Evolutionary conservation across 306 rosid genomes (phyloP).

Genomic region (Begonia fuchsioides): DNA sequence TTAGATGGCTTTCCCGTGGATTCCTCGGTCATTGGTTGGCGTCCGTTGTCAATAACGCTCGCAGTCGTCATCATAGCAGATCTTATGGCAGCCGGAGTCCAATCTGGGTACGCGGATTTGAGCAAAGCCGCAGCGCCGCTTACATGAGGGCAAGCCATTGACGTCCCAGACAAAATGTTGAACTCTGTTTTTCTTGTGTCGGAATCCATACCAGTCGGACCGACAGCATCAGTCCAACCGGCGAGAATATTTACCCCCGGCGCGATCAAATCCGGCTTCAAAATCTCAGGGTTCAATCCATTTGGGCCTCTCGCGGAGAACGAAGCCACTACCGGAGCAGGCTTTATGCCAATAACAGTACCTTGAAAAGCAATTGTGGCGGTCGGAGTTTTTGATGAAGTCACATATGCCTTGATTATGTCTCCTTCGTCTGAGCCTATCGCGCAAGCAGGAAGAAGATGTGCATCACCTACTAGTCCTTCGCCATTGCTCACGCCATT

Average conservation of each 20-base stretch:
- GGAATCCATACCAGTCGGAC: constrained; percentile 57
- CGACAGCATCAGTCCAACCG: constrained; percentile 71
- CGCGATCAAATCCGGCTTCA: constrained; percentile 78
- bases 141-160: constrained; percentile 91
- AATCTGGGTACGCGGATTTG: constrained; percentile 78
- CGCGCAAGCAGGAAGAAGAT: constrained; percentile 64
- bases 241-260: constrained; percentile 87
- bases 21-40: constrained; percentile 48
- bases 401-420: constrained; percentile 39
- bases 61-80: constrained; percentile 95
- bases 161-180: constrained; percentile 75
- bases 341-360: constrained; percentile 66
- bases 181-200: constrained; percentile 61
- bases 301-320: constrained; percentile 74
- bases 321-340: constrained; percentile 79
- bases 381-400: constrained; percentile 30
- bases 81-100: constrained; percentile 78
- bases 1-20: constrained; percentile 51
- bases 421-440: constrained; percentile 64
- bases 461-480: constrained; percentile 80
- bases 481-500: constrained; percentile 71
- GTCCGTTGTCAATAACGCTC: constrained; percentile 25
- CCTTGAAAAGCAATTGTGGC: constrained; percentile 75
- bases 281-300: constrained; percentile 54
- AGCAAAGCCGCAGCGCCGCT: constrained; percentile 80